Conservation (phyloP, 1,284 basidiomycete genomes). For the Agaricales sp. region DNA sequence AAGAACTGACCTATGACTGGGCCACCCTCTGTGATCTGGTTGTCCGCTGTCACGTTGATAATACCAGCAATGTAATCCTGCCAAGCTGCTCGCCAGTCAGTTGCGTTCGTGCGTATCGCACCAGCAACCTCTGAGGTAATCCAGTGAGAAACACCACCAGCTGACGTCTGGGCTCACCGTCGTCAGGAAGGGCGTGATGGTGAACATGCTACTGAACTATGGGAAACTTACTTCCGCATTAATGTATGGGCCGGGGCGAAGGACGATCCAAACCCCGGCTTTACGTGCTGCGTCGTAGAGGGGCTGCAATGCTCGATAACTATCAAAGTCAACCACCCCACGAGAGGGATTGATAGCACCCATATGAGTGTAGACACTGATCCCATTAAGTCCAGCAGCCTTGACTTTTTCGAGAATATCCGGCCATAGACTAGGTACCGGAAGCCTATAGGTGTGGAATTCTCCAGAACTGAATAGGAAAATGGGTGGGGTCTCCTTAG, state of each 20-base stretch:
- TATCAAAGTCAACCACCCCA: conserved; percentile 63
- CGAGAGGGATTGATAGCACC: conserved; percentile 65
- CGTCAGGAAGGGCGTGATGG: background rate
- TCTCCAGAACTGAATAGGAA: conserved; percentile 49
- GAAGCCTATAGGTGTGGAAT: conserved; percentile 77
- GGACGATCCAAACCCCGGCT: conserved; percentile 25
- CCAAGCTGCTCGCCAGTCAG: conserved; percentile 60
- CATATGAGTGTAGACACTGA: conserved; percentile 71
- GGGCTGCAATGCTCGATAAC: conserved; percentile 44
- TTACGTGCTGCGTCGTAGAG: conserved; percentile 52
- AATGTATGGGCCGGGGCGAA: conserved; percentile 39
- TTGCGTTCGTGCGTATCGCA: conserved; percentile 38
- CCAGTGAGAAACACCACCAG: conserved; percentile 76
- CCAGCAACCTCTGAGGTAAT: conserved; percentile 36
- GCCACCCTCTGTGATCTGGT: conserved; percentile 63
- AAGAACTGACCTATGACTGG: conserved; percentile 54
- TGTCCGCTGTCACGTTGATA: conserved; percentile 45
- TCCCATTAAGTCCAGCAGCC: conserved; percentile 70
- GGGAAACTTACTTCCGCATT: conserved; percentile 66
- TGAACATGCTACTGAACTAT: background rate
- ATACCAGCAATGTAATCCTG: conserved; percentile 58
- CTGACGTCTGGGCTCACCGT: conserved; percentile 36
- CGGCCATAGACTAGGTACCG: conserved; percentile 70
- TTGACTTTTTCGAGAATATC: conserved; percentile 78
- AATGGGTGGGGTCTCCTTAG: background rate